Evolutionary conservation across 495 filamentous ascomycete genomes (phyloP).

Genomic region (Penicillium alfredii): DNA sequence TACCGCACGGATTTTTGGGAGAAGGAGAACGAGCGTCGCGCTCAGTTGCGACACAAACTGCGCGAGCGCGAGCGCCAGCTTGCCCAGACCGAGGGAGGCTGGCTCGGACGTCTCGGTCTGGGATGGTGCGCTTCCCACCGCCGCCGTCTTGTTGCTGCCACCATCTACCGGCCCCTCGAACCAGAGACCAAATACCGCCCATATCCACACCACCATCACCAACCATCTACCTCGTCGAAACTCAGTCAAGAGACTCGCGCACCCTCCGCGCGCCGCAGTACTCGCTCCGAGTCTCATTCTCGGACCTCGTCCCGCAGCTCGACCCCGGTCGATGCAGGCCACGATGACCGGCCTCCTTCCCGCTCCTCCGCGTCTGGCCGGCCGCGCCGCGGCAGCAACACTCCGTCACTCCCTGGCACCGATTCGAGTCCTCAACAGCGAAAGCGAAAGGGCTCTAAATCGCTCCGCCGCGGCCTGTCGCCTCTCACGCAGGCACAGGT

Average conservation of each 20-base stretch:
- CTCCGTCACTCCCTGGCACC: conserved; percentile 21
- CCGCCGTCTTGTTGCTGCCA: conserved; percentile 30
- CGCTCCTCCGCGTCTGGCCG: conserved; percentile 30
- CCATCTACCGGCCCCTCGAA: conserved; percentile 22
- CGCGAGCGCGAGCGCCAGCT: conserved; percentile 57
- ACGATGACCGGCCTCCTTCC: conserved; percentile 36
- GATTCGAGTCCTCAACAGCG: conserved; percentile 29
- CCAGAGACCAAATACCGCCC: conserved; percentile 14
- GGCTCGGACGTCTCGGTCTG: conserved; percentile 66
- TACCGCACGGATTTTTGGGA: conserved; percentile 96
- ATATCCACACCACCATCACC: conserved; percentile 30
- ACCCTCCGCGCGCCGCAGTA: conserved; percentile 26
- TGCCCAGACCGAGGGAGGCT: conserved; percentile 63
- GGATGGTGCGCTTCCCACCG: conserved; percentile 58
- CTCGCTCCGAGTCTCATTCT: conserved; percentile 42
- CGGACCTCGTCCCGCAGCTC: conserved; percentile 46
- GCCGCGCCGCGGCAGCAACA: conserved; percentile 33
- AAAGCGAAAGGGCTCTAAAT: conserved; percentile 33
- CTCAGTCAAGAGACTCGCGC: conserved; percentile 31
- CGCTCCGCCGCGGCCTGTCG: conserved; percentile 32
- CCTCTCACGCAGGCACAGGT: conserved; percentile 42
- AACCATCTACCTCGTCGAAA: conserved; percentile 30
- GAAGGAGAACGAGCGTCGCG: conserved; percentile 84
- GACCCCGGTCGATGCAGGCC: conserved; percentile 33
- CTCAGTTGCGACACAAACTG: conserved; percentile 61